A percentile compares a stretch with the other conserved stretches of the same genome.
phyloP scores from a whole-genome alignment of 352 stramenopile species.

The Elongisporangium anandrum region DNA sequence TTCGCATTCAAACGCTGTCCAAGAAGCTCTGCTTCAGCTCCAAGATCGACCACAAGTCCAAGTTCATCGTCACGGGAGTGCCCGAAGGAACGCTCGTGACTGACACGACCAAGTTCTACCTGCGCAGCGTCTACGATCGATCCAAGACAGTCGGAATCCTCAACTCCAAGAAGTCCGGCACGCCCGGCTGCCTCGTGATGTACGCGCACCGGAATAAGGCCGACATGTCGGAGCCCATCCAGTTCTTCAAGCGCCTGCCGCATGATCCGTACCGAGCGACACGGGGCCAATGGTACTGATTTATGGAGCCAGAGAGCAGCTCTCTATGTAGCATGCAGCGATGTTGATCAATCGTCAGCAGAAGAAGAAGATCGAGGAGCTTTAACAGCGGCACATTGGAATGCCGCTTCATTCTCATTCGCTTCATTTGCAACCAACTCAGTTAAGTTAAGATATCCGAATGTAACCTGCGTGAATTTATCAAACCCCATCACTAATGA shows the following conservation, averaged over 20 bases:
- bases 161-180: conserved; percentile 26
- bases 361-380: no score
- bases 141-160: conserved; percentile 62
- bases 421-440: no score
- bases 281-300: no score
- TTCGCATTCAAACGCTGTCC: conserved; percentile 57
- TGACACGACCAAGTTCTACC: conserved; percentile 63
- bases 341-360: no score
- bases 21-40: conserved; percentile 63
- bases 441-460: no score
- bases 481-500: no score
- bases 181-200: conserved; percentile 48
- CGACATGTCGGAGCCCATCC: conserved; percentile 56
- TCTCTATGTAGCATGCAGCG: no score
- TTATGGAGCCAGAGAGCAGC: no score
- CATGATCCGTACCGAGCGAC: no score
- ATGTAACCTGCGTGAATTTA: no score
- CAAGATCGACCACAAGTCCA: conserved; percentile 58
- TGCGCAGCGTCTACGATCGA: conserved; percentile 66
- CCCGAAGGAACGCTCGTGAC: conserved; percentile 54
- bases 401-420: no score
- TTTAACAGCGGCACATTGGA: no score
- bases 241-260: conserved; percentile 53
- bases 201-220: conserved; percentile 46
- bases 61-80: conserved; percentile 65